A percentile compares a stretch with the other conserved stretches of the same genome.
phyloP scores from a whole-genome alignment of 129 eudicot genomes.

The Tagetes erecta region DNA sequence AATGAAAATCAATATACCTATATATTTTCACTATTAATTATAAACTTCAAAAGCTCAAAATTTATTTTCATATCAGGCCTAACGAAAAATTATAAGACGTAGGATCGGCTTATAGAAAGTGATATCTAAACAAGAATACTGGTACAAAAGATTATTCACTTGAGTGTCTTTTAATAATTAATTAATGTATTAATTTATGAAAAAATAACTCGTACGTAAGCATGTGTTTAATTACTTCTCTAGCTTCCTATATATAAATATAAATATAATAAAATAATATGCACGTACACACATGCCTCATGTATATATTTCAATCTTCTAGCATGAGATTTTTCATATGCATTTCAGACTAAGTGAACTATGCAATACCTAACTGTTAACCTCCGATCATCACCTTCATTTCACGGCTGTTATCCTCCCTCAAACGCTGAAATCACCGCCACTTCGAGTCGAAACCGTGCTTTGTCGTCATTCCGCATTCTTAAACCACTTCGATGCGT shows the following conservation, averaged over 20 bases:
- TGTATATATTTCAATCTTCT: background rate
- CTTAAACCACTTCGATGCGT: slow-evolving; percentile 41
- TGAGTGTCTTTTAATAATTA: no score
- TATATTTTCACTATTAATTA: no score
- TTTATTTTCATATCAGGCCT: no score
- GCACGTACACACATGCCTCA: background rate
- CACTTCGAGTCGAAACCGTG: slow-evolving; percentile 18
- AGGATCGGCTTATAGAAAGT: no score
- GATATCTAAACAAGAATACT: no score
- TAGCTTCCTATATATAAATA: background rate
- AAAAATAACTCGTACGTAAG: background rate
- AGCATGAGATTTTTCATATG: slow-evolving; percentile 21
- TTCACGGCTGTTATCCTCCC: slow-evolving; percentile 30
- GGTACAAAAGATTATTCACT: no score
- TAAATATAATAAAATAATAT: background rate
- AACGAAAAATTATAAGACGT: no score
- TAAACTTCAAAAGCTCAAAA: no score
- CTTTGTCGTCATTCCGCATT: slow-evolving; percentile 35
- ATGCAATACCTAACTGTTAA: slow-evolving; percentile 51
- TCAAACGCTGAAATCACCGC: slow-evolving; percentile 22
- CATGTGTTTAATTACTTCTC: background rate
- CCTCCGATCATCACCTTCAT: slow-evolving; percentile 41
- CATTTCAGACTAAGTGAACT: slow-evolving; percentile 23
- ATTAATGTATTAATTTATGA: no score
- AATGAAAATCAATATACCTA: no score